Evolutionary conservation across 2,329 filamentous ascomycete species (phyloP), one percentile per base, ranked within the genome.

Genomic region (Metarhizium humberi): DNA sequence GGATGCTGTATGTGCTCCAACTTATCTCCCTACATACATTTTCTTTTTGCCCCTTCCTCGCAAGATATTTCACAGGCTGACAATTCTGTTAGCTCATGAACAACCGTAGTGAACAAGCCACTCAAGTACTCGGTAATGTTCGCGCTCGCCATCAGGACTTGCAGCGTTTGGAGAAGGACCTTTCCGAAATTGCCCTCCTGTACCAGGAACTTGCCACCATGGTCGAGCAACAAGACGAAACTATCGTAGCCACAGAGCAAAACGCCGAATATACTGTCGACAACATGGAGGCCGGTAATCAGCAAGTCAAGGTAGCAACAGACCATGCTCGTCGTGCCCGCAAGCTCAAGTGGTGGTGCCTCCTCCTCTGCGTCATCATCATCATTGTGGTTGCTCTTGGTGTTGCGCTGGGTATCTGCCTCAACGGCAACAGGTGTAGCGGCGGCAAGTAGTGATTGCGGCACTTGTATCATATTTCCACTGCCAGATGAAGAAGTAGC

Each of bases 131-230:
- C 51, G 87, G 87, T 60, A 86, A 87, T 59, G 89, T 92, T 43
- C 86, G 87, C 61, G 88, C 87, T 42, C 87, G 89, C 55, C 89
- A 92, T 76, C 89, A 88, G 67, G 89, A 92, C 72, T 85, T 92
- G 60, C 82, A 89, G 73, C 83, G 82, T 70, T 92, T 94, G 62
- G 88, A 92, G 71, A 78, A 81, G 67, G 90, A 87, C 6, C 78
- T 92, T 60, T 74, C 75, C 40, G 86, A 92, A 68, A 79, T 92
- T 46, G 78, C 82, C 30, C 68, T 78, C 50, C 78, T 92, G 63
- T 91, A 90, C 75, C 76, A 85, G 61, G 84, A 92, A 64, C 82
- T 94, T 58, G 86, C 87, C 57, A 82, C 87, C 62, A 76, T 87
- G 57, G 84, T 92, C 56, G 81, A 89, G 62, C 78, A 85, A 64